A percentile compares a stretch with the other conserved stretches of the same genome.
Conservation (phyloP, 1,284 basidiomycete genomes). For the Sanghuangporus weigelae region DNA sequence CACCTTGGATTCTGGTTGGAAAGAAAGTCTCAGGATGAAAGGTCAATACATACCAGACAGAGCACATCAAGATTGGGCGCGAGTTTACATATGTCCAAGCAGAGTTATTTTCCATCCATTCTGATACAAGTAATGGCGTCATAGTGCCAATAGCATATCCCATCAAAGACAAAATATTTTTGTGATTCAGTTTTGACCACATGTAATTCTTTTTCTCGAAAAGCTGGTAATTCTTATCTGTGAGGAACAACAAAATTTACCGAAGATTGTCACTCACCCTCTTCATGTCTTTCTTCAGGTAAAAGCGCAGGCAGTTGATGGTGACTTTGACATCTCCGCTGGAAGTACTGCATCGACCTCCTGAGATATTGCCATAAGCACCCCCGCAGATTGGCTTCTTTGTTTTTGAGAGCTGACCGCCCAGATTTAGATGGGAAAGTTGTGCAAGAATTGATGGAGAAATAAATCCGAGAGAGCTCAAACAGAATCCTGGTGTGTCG, state of each 20-base stretch:
- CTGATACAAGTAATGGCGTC: background rate
- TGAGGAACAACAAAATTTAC: background rate
- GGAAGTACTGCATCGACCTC: background rate
- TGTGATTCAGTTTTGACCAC: constrained; percentile 8
- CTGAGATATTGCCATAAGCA: background rate
- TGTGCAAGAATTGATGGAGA: background rate
- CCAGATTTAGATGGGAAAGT: background rate
- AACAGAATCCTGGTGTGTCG: no score
- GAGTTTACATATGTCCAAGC: background rate
- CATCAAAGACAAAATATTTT: constrained; percentile 3
- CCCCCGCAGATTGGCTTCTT: background rate
- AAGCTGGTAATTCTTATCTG: background rate
- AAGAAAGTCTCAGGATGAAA: background rate
- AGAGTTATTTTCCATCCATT: constrained; percentile 6
- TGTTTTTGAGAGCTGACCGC: background rate
- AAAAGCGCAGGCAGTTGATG: constrained; percentile 9
- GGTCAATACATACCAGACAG: background rate
- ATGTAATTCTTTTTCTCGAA: constrained; percentile 9
- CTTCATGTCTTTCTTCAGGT: constrained; percentile 1
- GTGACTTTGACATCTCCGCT: background rate
- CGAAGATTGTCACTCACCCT: background rate
- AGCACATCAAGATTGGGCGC: background rate
- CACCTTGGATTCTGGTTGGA: background rate
- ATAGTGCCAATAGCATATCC: constrained; percentile 1
- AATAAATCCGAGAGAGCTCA: background rate